phyloP scores from a whole-genome alignment of 495 filamentous ascomycete species.

The Cairneyella variabilis region DNA sequence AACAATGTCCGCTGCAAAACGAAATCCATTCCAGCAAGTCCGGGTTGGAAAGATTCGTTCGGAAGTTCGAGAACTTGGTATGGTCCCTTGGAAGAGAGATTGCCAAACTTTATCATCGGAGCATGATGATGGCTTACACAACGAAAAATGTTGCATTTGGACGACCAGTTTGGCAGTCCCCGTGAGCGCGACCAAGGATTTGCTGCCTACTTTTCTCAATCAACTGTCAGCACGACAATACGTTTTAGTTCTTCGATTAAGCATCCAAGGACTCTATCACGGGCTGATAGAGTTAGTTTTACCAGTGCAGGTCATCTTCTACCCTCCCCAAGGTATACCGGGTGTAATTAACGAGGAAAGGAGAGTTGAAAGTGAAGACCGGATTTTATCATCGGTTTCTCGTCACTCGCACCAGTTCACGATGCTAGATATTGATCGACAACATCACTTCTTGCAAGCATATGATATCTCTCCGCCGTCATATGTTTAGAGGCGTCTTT shows the following conservation, averaged over 20 bases:
- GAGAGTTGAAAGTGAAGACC: background rate
- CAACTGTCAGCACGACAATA: constrained; percentile 4
- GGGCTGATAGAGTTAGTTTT: background rate
- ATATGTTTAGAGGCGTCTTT: no score
- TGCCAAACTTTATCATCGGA: no score
- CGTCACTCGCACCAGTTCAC: background rate
- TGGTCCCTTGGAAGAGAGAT: background rate
- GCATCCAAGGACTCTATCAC: background rate
- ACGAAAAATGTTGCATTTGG: no score
- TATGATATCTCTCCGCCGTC: no score
- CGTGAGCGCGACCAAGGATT: background rate
- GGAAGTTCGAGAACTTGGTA: background rate
- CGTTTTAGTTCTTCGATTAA: background rate
- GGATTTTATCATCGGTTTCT: background rate
- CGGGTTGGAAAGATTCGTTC: background rate
- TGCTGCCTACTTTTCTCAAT: constrained; percentile 7
- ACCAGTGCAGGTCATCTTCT: constrained; percentile 6
- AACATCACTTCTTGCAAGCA: no score
- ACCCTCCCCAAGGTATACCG: background rate
- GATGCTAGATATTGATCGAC: no score
- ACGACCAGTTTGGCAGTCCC: background rate
- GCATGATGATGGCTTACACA: no score
- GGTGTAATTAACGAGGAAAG: background rate
- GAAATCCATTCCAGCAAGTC: background rate
- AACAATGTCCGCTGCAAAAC: background rate